Evolutionary conservation across 352 stramenopile species (phyloP).

Genomic region (Globisporangium radiosum): DNA sequence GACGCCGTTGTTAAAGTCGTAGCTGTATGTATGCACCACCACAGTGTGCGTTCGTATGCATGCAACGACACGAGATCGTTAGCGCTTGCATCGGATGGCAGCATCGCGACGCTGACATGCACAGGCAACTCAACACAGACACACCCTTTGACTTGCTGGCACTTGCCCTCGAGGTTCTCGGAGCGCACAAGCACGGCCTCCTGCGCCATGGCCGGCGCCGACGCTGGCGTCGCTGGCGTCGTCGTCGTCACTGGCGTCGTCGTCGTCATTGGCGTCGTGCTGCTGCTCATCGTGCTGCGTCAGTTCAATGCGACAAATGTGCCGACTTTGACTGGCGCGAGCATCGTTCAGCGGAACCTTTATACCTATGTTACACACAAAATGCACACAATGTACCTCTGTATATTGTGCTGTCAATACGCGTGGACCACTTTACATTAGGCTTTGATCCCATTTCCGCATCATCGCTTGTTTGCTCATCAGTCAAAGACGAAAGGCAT

Average conservation of each 20-base stretch:
- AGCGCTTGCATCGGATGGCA: too few relatives aligned
- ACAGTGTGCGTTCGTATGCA: too few relatives aligned
- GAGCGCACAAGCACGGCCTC: conserved; percentile 70
- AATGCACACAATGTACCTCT: too few relatives aligned
- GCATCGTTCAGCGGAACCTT: too few relatives aligned
- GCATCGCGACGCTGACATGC: background rate
- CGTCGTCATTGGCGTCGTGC: background rate
- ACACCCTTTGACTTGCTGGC: conserved; percentile 32
- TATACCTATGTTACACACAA: too few relatives aligned
- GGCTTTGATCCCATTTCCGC: too few relatives aligned
- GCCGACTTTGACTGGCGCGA: background rate
- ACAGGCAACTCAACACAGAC: background rate
- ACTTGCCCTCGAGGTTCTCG: conserved; percentile 71
- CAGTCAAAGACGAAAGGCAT: too few relatives aligned
- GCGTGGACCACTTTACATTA: too few relatives aligned
- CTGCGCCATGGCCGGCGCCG: conserved; percentile 49
- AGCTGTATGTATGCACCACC: conserved; percentile 25
- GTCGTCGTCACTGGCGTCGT: background rate
- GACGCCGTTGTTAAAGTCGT: conserved; percentile 89
- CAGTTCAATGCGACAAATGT: background rate
- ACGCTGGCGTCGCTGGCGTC: background rate
- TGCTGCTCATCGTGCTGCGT: conserved; percentile 1
- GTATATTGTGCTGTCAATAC: too few relatives aligned
- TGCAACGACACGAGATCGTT: too few relatives aligned
- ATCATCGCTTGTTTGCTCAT: too few relatives aligned